A percentile compares a stretch with the other conserved stretches of the same genome.
Evolutionary conservation across 108 stramenopile genomes (phyloP).

Genomic region (Fistulifera pelliculosa): DNA sequence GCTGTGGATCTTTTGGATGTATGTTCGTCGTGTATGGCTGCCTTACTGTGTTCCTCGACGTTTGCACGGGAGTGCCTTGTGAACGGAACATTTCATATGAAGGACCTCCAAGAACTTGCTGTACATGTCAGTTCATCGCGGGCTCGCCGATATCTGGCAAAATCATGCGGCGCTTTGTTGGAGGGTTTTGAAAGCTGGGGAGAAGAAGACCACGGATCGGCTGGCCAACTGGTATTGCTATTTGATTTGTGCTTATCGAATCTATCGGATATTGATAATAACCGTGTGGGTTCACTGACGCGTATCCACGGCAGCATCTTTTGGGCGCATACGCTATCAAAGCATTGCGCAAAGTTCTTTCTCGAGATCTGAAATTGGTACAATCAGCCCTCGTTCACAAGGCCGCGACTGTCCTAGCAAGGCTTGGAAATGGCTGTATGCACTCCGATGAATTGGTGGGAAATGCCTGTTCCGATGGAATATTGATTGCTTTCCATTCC

Average conservation of each 20-base stretch:
- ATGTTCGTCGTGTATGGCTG: conserved; percentile 36
- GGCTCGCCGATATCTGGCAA: conserved; percentile 50
- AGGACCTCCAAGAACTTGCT: conserved; percentile 20
- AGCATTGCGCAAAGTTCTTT: too few species aligned
- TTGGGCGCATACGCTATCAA: too few species aligned
- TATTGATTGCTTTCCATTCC: conserved; percentile 53
- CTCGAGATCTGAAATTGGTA: too few species aligned
- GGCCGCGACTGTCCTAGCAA: too few species aligned
- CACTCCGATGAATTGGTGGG: conserved; percentile 52
- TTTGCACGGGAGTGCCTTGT: conserved; percentile 33
- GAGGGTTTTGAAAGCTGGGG: conserved; percentile 37
- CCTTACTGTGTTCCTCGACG: conserved; percentile 32
- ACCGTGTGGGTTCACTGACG: not conserved
- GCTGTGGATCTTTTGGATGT: conserved; percentile 45
- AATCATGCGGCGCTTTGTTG: conserved; percentile 34
- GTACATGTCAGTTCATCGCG: conserved; percentile 41
- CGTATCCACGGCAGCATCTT: conserved; percentile 68
- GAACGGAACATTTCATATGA: not conserved
- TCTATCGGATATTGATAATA: not conserved
- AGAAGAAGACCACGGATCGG: not conserved
- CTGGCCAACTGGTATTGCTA: not conserved
- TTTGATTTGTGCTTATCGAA: conserved; percentile 9
- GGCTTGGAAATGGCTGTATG: conserved; percentile 35
- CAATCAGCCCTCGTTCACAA: too few species aligned
- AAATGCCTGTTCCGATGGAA: conserved; percentile 46